Evolutionary conservation across 1,284 basidiomycete species (phyloP).

Genomic region (Inonotus hispidus): DNA sequence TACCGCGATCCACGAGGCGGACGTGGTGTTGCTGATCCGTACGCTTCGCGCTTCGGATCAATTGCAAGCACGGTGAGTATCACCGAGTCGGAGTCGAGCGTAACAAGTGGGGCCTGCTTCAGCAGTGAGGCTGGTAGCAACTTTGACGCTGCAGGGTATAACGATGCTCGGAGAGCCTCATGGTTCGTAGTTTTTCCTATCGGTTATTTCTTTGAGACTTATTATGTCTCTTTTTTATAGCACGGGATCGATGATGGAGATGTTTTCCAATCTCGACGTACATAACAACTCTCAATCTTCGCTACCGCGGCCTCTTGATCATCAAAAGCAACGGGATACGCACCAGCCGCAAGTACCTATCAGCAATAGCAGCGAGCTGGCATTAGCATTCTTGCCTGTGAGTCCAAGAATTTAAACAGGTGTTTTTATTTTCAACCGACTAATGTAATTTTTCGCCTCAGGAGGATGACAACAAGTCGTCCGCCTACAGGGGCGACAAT

Average conservation of each 20-base stretch:
- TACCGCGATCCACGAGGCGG: conserved; percentile 2
- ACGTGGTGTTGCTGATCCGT: conserved; percentile 28
- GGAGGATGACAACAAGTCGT: background rate
- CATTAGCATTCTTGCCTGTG: conserved; percentile 35
- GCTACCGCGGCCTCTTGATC: conserved; percentile 4
- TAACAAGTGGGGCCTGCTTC: conserved; percentile 41
- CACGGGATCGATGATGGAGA: conserved; percentile 22
- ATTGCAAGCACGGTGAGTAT: conserved; percentile 53
- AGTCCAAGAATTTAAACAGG: background rate
- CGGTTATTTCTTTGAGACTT: conserved; percentile 11
- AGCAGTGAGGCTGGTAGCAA: conserved; percentile 39
- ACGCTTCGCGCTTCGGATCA: conserved; percentile 51
- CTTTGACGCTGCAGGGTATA: conserved; percentile 32
- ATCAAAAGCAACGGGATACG: conserved; percentile 25
- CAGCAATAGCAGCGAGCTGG: conserved; percentile 43
- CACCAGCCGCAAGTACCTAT: conserved; percentile 25
- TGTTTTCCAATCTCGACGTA: conserved; percentile 20
- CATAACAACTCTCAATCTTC: conserved; percentile 14
- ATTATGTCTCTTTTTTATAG: conserved; percentile 20
- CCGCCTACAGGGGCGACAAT: background rate
- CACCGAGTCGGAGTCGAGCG: conserved; percentile 40
- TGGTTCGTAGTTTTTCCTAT: conserved; percentile 35
- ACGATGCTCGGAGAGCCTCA: conserved; percentile 38
- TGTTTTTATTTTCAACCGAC: background rate
- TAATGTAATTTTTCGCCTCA: background rate